Evolutionary conservation across 2,329 filamentous ascomycete genomes (phyloP), one percentile per base, ranked within the genome.

Genomic region (Fusarium bactridioides): DNA sequence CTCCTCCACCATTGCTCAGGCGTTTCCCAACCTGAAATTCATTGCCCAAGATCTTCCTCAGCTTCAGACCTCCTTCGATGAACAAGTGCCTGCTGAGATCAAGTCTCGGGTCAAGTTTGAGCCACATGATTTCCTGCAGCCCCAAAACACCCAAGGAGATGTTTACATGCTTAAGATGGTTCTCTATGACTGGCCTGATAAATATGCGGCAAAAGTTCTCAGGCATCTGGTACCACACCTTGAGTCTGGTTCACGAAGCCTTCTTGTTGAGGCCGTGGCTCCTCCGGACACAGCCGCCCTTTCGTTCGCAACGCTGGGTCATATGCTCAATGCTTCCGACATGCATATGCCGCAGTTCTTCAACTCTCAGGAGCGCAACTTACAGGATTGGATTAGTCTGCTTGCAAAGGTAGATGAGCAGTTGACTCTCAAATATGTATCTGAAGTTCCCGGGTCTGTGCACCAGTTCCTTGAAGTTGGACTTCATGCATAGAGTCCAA

Each of bases 151-250:
- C 9, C 62, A 78, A 23, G 86, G 82, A 5, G 84, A 86, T 8
- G 79, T 87, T 44, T 89, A 87, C 78, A 78, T 88, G 56, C 78
- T 89, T 61, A 86, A 87, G 67, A 79, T 83, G 69, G 87, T 89
- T 54, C 79, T 89, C 13, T 86, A 89, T 76, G 86, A 88, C 79
- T 88, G 86, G 86, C 81, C 86, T 1, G 84, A 88, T 47, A 78
- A 80, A 35, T 80, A 85, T 54, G 78, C 79, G 3, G 67, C 78
- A 31, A 75, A 78, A 47, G 84, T 86, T 40, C 76, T 84, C 31
- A 79, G 77, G 47, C 79, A 79, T 1, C 75, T 88, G 38, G 69
- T 83, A 0, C 84, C 86, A 2, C 80, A 83, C 25, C 68, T 88
- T 57, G 82, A 85, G 68, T 77, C 84, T 4, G 81, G 87, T 25